Evolutionary conservation across 257 asterid species (phyloP), one percentile per base, ranked within the genome.

Genomic region (Galeopsis tetrahit): DNA sequence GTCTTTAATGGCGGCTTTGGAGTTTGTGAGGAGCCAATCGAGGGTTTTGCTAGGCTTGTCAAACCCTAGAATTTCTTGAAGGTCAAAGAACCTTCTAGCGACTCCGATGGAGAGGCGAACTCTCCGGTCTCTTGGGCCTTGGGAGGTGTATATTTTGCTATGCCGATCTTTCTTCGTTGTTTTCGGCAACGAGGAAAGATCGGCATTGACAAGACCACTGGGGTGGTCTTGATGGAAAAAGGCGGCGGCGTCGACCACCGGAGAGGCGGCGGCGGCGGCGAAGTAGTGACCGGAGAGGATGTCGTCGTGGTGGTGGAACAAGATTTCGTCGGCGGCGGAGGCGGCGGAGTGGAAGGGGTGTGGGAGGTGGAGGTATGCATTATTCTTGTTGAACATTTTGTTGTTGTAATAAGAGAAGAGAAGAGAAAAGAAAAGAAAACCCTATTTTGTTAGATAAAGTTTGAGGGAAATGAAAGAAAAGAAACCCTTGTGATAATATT

Each of bases 31-130:
- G 9, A 92, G 82, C 98, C 98, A 92, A 74, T 86, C 96, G 9
- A 92, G 88, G 82, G 98, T 92, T 77, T 86, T 86, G 85, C 98
- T 92, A 2, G 96, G 92, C 79, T 85, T 92, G 79, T 88, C 96
- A 63, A 80, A 88, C 48, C 96, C 96, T 70, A 92, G 80, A 73
- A 78, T 75, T 63, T 90, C 96, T 74, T 92, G 98, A 13, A 92
- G 94, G 28, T 89, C 96, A 72, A 92, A 92, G 83, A 92, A 92
- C 81, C 82, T 87, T 3, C 90, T 73, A 0, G 96, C 96, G 6
- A 90, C 83, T 64, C 85, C 89, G 52, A 90, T 88, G 9, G 96
- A 92, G 10, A 92, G 83, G 42, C 98, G 65, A 0, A 92, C 94
- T 42, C 98, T 74, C 77, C 98, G 83, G 35, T 92, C 96, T 28